Percentiles rank a stretch among this genome's conserved stretches.
Conservation (phyloP, 441 rosid species). For the Populus trichocarpa region DNA sequence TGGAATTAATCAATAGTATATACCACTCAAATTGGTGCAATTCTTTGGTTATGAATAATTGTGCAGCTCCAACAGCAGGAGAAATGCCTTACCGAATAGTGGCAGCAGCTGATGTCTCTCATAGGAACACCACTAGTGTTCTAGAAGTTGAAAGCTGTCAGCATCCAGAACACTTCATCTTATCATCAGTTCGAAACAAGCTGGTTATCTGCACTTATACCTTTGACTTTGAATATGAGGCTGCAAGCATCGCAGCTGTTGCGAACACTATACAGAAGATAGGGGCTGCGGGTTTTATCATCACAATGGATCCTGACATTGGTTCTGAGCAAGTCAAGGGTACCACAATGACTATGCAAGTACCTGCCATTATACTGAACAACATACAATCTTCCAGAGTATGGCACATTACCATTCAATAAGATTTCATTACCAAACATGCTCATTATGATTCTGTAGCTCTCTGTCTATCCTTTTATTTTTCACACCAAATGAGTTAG, state of each 20-base stretch:
- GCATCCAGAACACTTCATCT: slow-evolving; percentile 36
- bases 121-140: slow-evolving; percentile 25
- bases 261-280: slow-evolving; percentile 39
- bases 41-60: not conserved
- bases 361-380: slow-evolving; percentile 47
- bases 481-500: not conserved
- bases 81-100: slow-evolving; percentile 27
- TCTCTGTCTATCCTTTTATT: not conserved
- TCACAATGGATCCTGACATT: slow-evolving; percentile 40
- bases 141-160: slow-evolving; percentile 41
- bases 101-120: slow-evolving; percentile 48
- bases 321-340: slow-evolving; percentile 37
- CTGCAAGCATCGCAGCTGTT: slow-evolving; percentile 38
- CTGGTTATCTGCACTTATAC: slow-evolving; percentile 47
- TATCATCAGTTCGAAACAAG: slow-evolving; percentile 30
- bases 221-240: slow-evolving; percentile 37
- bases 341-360: slow-evolving; percentile 35
- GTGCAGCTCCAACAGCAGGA: slow-evolving; percentile 50
- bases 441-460: not conserved
- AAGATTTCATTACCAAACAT: not conserved
- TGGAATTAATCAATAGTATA: not conserved
- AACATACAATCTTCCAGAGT: slow-evolving; percentile 43
- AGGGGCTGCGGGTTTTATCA: slow-evolving; percentile 53
- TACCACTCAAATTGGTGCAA: not conserved
- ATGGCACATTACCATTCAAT: slow-evolving; percentile 1